A percentile compares a stretch with the other conserved stretches of the same genome.
Conservation (phyloP, 2,329 filamentous ascomycete species). For the Tothia fuscella region DNA sequence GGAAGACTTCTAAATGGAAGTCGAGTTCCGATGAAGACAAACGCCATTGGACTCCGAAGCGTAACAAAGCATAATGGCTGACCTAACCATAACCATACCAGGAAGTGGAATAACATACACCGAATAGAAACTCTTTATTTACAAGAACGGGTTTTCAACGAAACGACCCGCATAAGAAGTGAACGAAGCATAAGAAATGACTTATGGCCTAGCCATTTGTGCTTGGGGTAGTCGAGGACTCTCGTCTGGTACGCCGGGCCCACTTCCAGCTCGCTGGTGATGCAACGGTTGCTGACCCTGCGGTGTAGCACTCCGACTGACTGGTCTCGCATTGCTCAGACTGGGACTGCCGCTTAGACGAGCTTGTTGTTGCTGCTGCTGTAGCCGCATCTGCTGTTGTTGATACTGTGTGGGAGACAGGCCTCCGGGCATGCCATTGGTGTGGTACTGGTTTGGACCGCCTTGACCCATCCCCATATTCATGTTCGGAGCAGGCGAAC, state of each 20-base stretch:
- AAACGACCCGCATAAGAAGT: too few species aligned
- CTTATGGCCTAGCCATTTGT: constrained; percentile 3
- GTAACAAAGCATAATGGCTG: too few species aligned
- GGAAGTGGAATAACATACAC: too few species aligned
- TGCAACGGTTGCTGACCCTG: constrained; percentile 1
- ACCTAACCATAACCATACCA: too few species aligned
- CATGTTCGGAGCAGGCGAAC: constrained; percentile 12
- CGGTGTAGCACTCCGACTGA: constrained; percentile 11
- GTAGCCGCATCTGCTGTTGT: not conserved
- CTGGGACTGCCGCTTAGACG: constrained; percentile 10
- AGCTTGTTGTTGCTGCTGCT: constrained; percentile 8
- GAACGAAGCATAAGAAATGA: constrained; percentile 2
- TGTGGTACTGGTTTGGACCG: not conserved
- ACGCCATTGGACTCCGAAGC: too few species aligned
- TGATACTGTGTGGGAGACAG: constrained; percentile 7
- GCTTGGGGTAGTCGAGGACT: constrained; percentile 4
- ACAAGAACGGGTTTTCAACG: too few species aligned
- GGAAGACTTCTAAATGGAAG: too few species aligned
- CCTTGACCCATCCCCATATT: constrained; percentile 4
- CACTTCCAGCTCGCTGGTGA: constrained; percentile 2
- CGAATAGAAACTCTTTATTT: too few species aligned
- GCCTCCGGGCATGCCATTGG: constrained; percentile 3
- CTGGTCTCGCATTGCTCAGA: constrained; percentile 3
- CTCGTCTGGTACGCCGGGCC: constrained; percentile 1
- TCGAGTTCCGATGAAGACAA: too few species aligned